These are phyloP conservation scores for Trametes pubescens DNA, from an alignment of 1,284 basidiomycete species.

Conservation along the genomic window DNA sequence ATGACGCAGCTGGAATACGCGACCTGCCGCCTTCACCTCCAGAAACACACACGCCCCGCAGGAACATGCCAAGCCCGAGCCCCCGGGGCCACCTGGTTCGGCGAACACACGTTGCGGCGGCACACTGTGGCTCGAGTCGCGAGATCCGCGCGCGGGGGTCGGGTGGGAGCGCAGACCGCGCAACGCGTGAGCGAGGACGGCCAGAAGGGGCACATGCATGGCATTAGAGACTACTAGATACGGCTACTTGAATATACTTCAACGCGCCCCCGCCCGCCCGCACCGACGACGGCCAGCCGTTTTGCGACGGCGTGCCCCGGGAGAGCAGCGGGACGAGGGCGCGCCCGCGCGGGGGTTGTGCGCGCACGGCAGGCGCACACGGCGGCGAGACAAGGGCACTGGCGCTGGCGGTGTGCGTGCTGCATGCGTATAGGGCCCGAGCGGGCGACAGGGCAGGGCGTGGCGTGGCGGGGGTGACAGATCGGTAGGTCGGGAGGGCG, in stretches of 20 bases:
- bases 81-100: background rate
- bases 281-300: background rate
- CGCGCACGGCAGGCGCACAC: background rate
- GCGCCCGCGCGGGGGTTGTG: background rate
- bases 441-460: slow-evolving; percentile 5
- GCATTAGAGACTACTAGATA: slow-evolving; percentile 4
- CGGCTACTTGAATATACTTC: background rate
- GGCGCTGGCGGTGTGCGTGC: background rate
- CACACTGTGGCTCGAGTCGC: no score
- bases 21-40: background rate
- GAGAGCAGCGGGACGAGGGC: no score
- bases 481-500: slow-evolving; percentile 4
- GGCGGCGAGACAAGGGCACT: background rate
- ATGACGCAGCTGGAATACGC: background rate
- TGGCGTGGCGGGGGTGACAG: background rate
- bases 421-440: slow-evolving; percentile 5
- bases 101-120: background rate
- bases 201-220: background rate
- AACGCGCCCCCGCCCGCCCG: background rate
- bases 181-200: background rate
- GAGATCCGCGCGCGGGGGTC: background rate
- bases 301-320: background rate
- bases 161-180: background rate
- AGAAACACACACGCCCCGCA: background rate
- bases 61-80: background rate